Base-by-base conservation (phyloP, 805 yeast genomes). In the Yarrowia sp. region DNA sequence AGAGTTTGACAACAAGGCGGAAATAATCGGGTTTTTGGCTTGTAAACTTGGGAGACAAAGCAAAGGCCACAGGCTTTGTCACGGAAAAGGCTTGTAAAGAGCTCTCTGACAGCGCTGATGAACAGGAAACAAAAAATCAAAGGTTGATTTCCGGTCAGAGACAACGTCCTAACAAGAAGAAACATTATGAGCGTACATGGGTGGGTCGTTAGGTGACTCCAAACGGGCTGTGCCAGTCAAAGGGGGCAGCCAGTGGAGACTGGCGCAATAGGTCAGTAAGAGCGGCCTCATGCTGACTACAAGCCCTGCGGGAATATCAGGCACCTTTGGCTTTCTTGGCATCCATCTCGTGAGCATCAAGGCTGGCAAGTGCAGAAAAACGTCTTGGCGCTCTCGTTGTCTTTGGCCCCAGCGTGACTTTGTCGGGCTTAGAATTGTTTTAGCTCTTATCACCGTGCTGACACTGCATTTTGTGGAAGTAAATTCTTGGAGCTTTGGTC, bases 361-460 rank as follows among this genome's bases (percentile, higher is more conserved):
- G 56, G 30, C 40, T 32, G 40, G 56, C 12, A 38, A 30, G 30
- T n/a, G 56, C 41, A 33, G 56, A 22, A 22, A 22, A 33, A 16
- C 56, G 19, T 22, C 40, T 32, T 49, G 40, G 56, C 41, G 26
- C 16, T 17, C 14, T 48, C 19, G 19, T 9, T 43, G 30, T 43
- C 30, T 43, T 24, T 24, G 8, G 9, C 12, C 5, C 22, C 33
- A 22, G 17, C 11, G 54, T 19, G 54, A 48, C 54, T 49, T 49
- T 49, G 56, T 49, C 56, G 56, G 56, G 40, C 56, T 49, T 49
- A 49, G 30, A 49, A 33, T 17, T 2, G 56, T 49, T 49, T n/a
- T 33, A 49, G 56, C 56, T 49, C 56, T 49, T 49, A 49, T 49
- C 56, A 49, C 41, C 41, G 56, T 33, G 56, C 56, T 33, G 56